A percentile compares a stretch with the other conserved stretches of the same genome.
phyloP scores from a whole-genome alignment of 2,329 filamentous ascomycete species.

The Epichloe sibirici region DNA sequence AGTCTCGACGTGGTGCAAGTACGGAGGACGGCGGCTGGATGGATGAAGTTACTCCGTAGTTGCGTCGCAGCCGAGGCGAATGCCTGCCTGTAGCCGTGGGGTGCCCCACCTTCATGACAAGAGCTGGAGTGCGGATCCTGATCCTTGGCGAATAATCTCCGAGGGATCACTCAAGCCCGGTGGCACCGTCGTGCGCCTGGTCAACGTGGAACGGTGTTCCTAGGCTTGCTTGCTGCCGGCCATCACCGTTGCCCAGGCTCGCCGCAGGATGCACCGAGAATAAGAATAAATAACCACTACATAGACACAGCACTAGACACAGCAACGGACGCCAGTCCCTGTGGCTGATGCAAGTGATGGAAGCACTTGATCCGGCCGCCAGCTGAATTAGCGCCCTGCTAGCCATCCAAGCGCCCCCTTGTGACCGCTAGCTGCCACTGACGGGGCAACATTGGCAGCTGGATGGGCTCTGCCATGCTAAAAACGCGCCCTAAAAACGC shows the following conservation, averaged over 20 bases:
- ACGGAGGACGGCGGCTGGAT: background rate
- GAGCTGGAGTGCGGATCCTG: background rate
- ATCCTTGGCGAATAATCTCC: background rate
- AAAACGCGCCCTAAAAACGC: too few species aligned
- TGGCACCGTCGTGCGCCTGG: background rate
- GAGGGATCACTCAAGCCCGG: background rate
- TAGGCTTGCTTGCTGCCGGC: background rate
- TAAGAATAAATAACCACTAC: too few species aligned
- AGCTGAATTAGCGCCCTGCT: too few species aligned
- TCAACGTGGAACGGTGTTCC: background rate
- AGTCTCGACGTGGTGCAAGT: background rate
- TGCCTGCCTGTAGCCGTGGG: background rate
- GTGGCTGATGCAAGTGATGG: too few species aligned
- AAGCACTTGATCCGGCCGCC: too few species aligned
- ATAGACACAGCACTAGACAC: background rate
- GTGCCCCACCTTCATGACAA: too few species aligned
- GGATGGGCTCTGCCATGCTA: background rate
- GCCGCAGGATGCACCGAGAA: too few species aligned
- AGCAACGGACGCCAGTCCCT: background rate
- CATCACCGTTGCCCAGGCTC: too few species aligned
- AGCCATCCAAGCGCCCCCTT: too few species aligned
- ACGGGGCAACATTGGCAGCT: background rate
- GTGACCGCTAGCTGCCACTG: background rate
- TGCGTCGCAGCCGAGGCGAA: background rate
- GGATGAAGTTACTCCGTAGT: too few species aligned